Conservation (phyloP, 139 green algal genomes). For the Chlorella ohadii region DNA sequence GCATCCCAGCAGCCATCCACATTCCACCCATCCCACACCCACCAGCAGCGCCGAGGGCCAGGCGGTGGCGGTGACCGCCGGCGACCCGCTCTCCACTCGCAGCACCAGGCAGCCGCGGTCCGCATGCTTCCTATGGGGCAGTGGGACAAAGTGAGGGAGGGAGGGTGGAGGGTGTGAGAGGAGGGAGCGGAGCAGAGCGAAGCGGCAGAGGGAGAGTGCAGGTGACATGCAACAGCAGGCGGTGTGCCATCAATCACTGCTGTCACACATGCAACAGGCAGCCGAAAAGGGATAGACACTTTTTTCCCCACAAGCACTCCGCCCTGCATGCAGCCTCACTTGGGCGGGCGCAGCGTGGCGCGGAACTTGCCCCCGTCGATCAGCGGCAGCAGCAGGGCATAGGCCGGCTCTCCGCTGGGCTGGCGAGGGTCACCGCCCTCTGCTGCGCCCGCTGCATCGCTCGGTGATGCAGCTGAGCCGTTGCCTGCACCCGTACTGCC, state of each 20-base stretch:
- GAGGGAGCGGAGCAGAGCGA: too few relatives aligned
- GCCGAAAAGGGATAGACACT: too few relatives aligned
- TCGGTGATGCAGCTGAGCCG: background rate
- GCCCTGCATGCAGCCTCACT: background rate
- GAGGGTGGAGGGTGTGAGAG: too few relatives aligned
- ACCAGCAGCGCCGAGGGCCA: slow-evolving; percentile 40
- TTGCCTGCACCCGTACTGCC: background rate
- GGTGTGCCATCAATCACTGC: too few relatives aligned
- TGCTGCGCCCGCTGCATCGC: background rate
- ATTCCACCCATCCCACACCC: too few relatives aligned
- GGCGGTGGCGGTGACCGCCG: slow-evolving; percentile 28
- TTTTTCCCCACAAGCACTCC: too few relatives aligned
- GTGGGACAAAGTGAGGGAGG: background rate
- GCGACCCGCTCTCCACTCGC: slow-evolving; percentile 76
- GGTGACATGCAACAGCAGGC: too few relatives aligned
- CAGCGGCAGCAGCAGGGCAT: slow-evolving; percentile 81
- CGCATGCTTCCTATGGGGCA: background rate
- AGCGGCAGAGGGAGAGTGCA: too few relatives aligned
- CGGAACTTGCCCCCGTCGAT: slow-evolving; percentile 79
- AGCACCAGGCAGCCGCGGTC: slow-evolving; percentile 56
- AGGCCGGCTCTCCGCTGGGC: background rate
- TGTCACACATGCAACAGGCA: too few relatives aligned
- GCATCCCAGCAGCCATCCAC: too few relatives aligned
- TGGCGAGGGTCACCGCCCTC: too few relatives aligned
- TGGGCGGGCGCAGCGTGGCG: slow-evolving; percentile 66